phyloP scores from a whole-genome alignment of 352 stramenopile genomes.

The Pythium periplocum region DNA sequence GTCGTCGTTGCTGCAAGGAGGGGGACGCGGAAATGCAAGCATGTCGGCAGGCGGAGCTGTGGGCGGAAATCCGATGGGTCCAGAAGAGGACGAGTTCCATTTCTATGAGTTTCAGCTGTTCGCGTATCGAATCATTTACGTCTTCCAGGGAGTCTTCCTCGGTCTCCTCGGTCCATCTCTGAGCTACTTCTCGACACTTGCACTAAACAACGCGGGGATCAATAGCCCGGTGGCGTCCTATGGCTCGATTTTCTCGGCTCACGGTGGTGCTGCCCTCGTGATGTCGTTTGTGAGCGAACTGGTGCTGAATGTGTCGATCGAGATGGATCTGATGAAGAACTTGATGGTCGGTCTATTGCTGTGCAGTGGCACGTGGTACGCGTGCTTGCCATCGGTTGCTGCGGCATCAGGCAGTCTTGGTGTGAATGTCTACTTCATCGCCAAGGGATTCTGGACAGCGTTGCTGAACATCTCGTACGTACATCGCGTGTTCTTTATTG shows the following conservation, averaged over 20 bases:
- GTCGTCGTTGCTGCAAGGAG: constrained; percentile 16
- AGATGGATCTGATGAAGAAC: constrained; percentile 72
- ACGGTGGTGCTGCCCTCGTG: constrained; percentile 61
- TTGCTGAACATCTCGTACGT: constrained; percentile 76
- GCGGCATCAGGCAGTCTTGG: constrained; percentile 55
- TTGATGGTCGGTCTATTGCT: constrained; percentile 52
- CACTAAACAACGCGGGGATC: constrained; percentile 27
- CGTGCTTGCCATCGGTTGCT: constrained; percentile 51
- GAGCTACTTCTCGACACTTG: constrained; percentile 60
- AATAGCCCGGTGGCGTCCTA: constrained; percentile 56
- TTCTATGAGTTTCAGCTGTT: constrained; percentile 55
- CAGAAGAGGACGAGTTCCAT: constrained; percentile 25
- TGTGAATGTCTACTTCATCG: constrained; percentile 66
- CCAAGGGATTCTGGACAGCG: constrained; percentile 67
- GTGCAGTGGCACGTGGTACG: constrained; percentile 60
- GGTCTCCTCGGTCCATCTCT: constrained; percentile 55
- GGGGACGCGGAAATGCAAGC: constrained; percentile 9
- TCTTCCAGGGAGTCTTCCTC: constrained; percentile 62
- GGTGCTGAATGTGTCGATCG: constrained; percentile 56
- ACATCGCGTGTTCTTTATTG: background rate
- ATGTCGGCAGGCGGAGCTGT: too few relatives aligned
- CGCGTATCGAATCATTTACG: constrained; percentile 61
- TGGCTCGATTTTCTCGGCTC: constrained; percentile 66
- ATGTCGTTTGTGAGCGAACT: constrained; percentile 81
- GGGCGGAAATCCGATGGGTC: too few relatives aligned